Evolutionary conservation across 331 rosid species (phyloP).

Genomic region (Spiraea crenata): DNA sequence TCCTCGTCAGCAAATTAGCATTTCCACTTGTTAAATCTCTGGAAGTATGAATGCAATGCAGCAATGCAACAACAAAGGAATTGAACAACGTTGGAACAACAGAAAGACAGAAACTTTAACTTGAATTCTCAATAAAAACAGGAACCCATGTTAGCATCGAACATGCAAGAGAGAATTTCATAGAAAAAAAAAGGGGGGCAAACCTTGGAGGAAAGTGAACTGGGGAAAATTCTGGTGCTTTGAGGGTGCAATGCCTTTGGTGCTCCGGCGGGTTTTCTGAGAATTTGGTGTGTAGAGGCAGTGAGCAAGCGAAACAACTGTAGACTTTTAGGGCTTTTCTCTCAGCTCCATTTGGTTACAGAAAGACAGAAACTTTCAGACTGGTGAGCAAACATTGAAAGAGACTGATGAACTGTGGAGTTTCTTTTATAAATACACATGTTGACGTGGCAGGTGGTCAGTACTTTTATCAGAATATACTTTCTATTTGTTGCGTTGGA

Average conservation of each 20-base stretch:
- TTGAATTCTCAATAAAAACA: neutral
- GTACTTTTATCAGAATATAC: neutral
- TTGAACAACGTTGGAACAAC: neutral
- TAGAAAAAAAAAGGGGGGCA: neutral
- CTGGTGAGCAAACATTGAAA: neutral
- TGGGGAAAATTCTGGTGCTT: slow-evolving; percentile 16
- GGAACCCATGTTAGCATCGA: neutral
- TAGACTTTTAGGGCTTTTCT: slow-evolving; percentile 23
- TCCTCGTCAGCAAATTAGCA: neutral
- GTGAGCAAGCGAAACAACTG: slow-evolving; percentile 31
- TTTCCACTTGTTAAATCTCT: neutral
- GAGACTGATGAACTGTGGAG: neutral
- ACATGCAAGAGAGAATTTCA: neutral
- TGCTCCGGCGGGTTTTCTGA: slow-evolving; percentile 7
- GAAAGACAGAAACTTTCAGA: neutral
- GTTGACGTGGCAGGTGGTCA: slow-evolving; percentile 13
- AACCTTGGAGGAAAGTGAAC: slow-evolving; percentile 14
- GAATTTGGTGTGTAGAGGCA: neutral
- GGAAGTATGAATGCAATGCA: neutral
- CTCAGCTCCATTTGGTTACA: slow-evolving; percentile 24
- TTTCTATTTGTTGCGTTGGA: too few relatives aligned
- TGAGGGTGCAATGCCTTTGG: neutral
- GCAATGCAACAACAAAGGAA: neutral
- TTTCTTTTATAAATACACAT: neutral
- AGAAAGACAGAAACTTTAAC: neutral